Evolutionary conservation across 257 asterid species (phyloP), one percentile per base, ranked within the genome.

Genomic region (Nicotiana otophora): DNA sequence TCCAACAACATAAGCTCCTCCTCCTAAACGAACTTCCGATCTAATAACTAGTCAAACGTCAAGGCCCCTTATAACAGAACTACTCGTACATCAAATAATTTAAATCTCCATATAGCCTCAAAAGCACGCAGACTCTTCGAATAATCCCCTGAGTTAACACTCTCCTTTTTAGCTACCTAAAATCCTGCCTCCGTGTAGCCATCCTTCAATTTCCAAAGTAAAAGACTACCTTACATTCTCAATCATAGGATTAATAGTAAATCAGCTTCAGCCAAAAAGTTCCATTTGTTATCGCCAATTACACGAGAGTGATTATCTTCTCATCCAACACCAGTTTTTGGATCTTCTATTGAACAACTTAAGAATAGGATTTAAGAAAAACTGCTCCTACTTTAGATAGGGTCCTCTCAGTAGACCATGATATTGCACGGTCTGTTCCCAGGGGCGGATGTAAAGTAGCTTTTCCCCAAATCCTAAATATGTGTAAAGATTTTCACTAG

Each of bases 221-320:
- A 36, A 74, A 74, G 42, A 74, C 80, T 74, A 51, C 63, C 53
- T 12, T 48, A 7, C 20, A 15, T 74, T 74, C 42, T 74, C 46
- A 74, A 48, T 26, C 80, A 20, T 26, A 74, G 20, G 12, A 48
- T 74, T 48, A 26, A 26, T 20, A 48, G 26, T 51, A 74, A 74
- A 74, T 74, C 80, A 74, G 62, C 63, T 48, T 23, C 80, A 74
- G 80, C 80, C 80, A 74, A 14, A 48, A 74, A 74, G 26, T 26
- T 74, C 80, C 80, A 74, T 42, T 72, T 11, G 36, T 23, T 20
- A 48, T 74, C 42, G 15, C 42, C 80, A 48, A 74, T 4, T 48
- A 74, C 63, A 74, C 62, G 53, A 26, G 28, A 46, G 15, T 7
- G 42, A 74, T 28, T 14, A 3, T 15, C 62, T 30, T 48, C 80